Percentiles rank a stretch among this genome's conserved stretches.
These are phyloP conservation scores for Ceriops zippeliana DNA, from an alignment of 345 rosid species.

Conservation along the genomic window DNA sequence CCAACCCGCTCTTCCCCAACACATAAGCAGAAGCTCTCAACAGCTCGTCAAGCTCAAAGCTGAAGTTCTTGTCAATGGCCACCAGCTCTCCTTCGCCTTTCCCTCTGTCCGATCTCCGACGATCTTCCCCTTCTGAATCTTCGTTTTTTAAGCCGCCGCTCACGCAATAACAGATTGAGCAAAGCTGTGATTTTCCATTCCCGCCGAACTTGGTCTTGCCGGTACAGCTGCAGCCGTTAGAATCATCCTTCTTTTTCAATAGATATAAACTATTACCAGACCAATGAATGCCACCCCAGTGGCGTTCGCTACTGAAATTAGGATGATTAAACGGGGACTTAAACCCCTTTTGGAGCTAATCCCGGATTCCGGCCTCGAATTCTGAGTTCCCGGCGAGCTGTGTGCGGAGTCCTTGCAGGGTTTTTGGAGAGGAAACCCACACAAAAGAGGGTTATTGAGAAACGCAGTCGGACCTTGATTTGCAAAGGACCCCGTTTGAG, in stretches of 20 bases:
- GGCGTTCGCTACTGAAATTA: conserved; percentile 78
- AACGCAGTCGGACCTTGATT: conserved; percentile 98
- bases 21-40: conserved; percentile 96
- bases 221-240: conserved; percentile 74
- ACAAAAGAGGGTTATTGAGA: conserved; percentile 66
- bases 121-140: conserved; percentile 70
- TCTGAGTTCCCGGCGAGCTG: conserved; percentile 31
- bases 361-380: conserved; percentile 31
- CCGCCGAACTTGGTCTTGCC: conserved; percentile 61
- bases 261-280: conserved; percentile 58
- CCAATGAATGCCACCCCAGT: conserved; percentile 80
- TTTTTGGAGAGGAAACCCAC: conserved; percentile 94
- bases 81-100: conserved; percentile 76
- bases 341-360: conserved; percentile 38
- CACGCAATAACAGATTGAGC: conserved; percentile 33
- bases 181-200: conserved; percentile 25
- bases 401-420: conserved; percentile 42
- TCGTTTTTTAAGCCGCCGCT: conserved; percentile 34
- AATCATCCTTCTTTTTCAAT: conserved; percentile 81
- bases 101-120: conserved; percentile 36
- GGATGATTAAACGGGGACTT: conserved; percentile 60
- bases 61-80: conserved; percentile 88
- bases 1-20: conserved; percentile 92
- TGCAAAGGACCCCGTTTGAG: conserved; percentile 83
- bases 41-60: conserved; percentile 87